Conservation (phyloP, 2,329 filamentous ascomycete species). For the Drechslerella coelobrocha region DNA sequence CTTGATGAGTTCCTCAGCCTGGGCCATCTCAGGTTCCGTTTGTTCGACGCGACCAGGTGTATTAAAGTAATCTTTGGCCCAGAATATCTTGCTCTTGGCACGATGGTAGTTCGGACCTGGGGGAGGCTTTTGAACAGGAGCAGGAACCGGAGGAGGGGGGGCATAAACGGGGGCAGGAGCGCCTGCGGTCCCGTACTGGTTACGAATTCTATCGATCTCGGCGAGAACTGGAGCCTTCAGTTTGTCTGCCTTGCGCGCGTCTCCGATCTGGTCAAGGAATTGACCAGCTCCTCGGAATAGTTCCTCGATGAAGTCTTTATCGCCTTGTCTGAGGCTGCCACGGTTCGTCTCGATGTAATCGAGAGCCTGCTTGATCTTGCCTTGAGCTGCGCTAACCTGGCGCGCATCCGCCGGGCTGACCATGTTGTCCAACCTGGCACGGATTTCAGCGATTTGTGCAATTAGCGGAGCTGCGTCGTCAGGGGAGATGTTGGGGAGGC, state of each 20-base stretch:
- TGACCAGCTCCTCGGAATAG: slow-evolving; percentile 25
- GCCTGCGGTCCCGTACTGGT: slow-evolving; percentile 16
- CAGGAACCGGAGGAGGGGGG: background rate
- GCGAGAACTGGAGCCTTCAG: slow-evolving; percentile 25
- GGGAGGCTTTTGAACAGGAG: background rate
- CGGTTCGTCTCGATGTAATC: slow-evolving; percentile 25
- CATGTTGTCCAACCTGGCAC: slow-evolving; percentile 19
- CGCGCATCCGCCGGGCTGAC: slow-evolving; percentile 30
- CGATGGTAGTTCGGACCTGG: slow-evolving; percentile 3
- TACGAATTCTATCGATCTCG: slow-evolving; percentile 20
- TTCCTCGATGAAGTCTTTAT: slow-evolving; percentile 27
- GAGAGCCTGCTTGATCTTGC: slow-evolving; percentile 23
- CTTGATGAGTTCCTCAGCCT: slow-evolving; percentile 13
- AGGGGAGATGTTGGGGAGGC: slow-evolving; percentile 20
- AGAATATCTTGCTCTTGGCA: slow-evolving; percentile 25
- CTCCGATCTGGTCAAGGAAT: slow-evolving; percentile 21
- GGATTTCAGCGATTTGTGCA: slow-evolving; percentile 29
- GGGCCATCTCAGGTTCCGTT: slow-evolving; percentile 23
- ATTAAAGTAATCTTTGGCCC: slow-evolving; percentile 31
- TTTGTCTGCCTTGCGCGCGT: slow-evolving; percentile 20
- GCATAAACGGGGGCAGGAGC: background rate
- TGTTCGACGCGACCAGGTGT: slow-evolving; percentile 25
- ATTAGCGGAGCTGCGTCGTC: slow-evolving; percentile 18
- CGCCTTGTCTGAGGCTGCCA: slow-evolving; percentile 13
- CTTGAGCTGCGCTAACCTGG: slow-evolving; percentile 30